Base-by-base conservation (phyloP, 1,284 basidiomycete species). In the Leccinum pachyderme region DNA sequence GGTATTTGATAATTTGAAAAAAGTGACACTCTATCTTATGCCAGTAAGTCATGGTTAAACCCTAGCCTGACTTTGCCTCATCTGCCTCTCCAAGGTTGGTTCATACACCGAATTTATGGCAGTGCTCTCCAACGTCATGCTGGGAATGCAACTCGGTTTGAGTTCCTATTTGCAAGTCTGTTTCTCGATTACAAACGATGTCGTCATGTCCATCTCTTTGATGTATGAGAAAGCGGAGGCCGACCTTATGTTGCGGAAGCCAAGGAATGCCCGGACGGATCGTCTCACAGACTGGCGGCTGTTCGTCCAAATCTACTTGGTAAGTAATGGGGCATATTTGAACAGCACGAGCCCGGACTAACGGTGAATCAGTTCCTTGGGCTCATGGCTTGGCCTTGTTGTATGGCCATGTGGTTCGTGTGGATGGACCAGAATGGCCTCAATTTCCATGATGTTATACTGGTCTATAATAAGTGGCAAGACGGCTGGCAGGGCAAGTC, bases 1-100 rank as follows among this genome's bases (percentile, higher is more conserved):
- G 7, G 81, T 82, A 15, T 85, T 82, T 59, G 80, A 82, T 61
- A 86, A 86, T 65, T 66, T 86, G 46, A 78, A 80, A 57, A 76
- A 76, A 61, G 74, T 75, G 8, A 72, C 72, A 2, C 55, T 77
- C 25, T 77, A 77, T 53, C 67, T 77, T 22, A 68, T 76, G 66
- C 73, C 75, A 5, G 73, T 73, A 51, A 65, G 78, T 54, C 29
- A 24, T 6, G 67, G 69, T 72, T 33, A 74, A 37, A 4, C 28
- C 5, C 6, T 12, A n/a, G 4, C 7, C 9, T 9, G 11, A 52
- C 4, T n/a, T 6, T 12, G 15, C 11, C 49, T 59, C 13, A 59
- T 1, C 8, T 39, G 12, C 15, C 4, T 43, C 11, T 9, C 5
- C 35, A 35, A 68, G 66, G 65, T 69, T n/a, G 72, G 72, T 32